phyloP scores from a whole-genome alignment of 345 rosid species.

The Populus euphratica region DNA sequence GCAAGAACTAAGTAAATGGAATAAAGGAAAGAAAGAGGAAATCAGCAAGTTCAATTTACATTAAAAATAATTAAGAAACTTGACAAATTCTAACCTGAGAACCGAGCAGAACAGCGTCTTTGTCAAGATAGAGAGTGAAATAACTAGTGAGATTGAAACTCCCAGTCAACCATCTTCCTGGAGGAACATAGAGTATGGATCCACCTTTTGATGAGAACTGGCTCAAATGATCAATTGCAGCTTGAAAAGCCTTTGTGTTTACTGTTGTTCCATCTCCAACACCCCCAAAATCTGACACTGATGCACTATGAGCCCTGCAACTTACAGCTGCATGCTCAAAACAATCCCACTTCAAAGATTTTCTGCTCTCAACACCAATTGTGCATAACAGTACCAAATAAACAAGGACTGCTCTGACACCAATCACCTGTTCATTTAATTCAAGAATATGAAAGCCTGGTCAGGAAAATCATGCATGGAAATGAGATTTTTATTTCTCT shows the following conservation, averaged over 20 bases:
- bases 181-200: slow-evolving; percentile 39
- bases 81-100: slow-evolving; percentile 30
- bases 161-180: slow-evolving; percentile 48
- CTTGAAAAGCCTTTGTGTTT: slow-evolving; percentile 40
- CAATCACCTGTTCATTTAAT: slow-evolving; percentile 24
- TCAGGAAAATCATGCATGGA: neutral
- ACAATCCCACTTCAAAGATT: slow-evolving; percentile 9
- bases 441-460: neutral
- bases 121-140: slow-evolving; percentile 42
- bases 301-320: slow-evolving; percentile 29
- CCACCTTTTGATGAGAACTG: slow-evolving; percentile 37
- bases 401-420: slow-evolving; percentile 7
- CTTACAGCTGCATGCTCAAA: slow-evolving; percentile 20
- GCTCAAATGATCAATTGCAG: slow-evolving; percentile 36
- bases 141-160: slow-evolving; percentile 46
- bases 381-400: slow-evolving; percentile 21
- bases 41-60: neutral
- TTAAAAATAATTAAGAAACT: neutral
- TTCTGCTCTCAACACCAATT: slow-evolving; percentile 38
- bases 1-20: neutral
- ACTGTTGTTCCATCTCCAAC: slow-evolving; percentile 44
- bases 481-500: neutral
- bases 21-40: neutral
- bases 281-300: slow-evolving; percentile 22
- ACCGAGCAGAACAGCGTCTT: slow-evolving; percentile 41